Evolutionary conservation across 1,284 basidiomycete genomes (phyloP).

Genomic region (Takashimella koratensis): DNA sequence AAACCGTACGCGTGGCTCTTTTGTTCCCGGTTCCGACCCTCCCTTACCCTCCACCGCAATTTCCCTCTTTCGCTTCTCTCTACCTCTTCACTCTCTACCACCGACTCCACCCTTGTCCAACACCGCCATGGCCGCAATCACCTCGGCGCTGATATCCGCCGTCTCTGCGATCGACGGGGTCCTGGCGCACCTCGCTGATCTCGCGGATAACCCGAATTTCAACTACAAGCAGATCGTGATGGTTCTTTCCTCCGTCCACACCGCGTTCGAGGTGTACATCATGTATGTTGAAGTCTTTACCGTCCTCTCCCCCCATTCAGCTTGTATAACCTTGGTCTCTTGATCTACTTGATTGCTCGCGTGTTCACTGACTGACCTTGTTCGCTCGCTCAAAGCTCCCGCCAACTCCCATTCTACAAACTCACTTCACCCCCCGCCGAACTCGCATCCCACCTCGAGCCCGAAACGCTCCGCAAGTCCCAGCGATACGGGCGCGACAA

Average conservation of each 20-base stretch:
- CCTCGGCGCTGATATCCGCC: too few species aligned
- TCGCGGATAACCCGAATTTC: slow-evolving; percentile 34
- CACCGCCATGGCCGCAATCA: too few species aligned
- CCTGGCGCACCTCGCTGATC: slow-evolving; percentile 21
- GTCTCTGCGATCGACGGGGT: slow-evolving; percentile 26
- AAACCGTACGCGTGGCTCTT: too few species aligned
- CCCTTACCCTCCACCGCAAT: neutral
- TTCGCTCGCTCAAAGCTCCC: slow-evolving; percentile 33
- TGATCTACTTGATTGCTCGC: too few species aligned
- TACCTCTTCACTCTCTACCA: neutral
- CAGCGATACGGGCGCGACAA: slow-evolving; percentile 90
- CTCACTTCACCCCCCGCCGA: slow-evolving; percentile 71
- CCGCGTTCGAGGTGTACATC: slow-evolving; percentile 36
- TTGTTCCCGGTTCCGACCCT: too few species aligned
- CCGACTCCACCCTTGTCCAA: too few species aligned
- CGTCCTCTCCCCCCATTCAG: neutral
- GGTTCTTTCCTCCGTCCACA: slow-evolving; percentile 24
- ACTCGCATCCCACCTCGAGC: slow-evolving; percentile 67
- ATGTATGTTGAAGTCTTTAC: slow-evolving; percentile 26
- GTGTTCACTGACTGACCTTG: too few species aligned
- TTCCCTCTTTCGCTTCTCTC: neutral
- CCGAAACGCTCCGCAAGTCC: slow-evolving; percentile 77
- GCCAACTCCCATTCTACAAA: slow-evolving; percentile 80
- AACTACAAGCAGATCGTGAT: slow-evolving; percentile 33
- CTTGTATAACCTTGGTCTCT: too few species aligned